Percentiles rank a stretch among this genome's conserved stretches.
Conservation (phyloP, 2,329 filamentous ascomycete species). For the Neofusicoccum cordaticola region DNA sequence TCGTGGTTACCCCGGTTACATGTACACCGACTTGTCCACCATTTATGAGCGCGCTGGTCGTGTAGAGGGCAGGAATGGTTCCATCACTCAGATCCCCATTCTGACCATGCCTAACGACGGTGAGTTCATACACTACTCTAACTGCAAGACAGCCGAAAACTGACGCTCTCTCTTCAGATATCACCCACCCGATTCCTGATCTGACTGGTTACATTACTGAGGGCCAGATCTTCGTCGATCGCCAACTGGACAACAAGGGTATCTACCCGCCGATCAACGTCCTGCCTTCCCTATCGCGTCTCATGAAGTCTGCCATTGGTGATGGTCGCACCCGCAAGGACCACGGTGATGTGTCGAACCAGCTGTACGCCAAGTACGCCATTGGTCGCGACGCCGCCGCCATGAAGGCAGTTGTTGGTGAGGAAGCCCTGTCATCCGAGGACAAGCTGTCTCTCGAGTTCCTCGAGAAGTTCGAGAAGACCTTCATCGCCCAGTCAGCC, state of each 20-base stretch:
- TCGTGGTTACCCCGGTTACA: conserved; percentile 99
- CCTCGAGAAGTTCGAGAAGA: conserved; percentile 95
- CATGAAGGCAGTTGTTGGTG: conserved; percentile 99
- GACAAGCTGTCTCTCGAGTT: conserved; percentile 98
- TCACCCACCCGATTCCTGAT: conserved; percentile 98
- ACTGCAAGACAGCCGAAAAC: neutral
- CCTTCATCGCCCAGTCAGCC: conserved; percentile 86
- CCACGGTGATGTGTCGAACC: conserved; percentile 97
- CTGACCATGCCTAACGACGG: conserved; percentile 99
- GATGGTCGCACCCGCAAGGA: conserved; percentile 96
- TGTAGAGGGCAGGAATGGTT: conserved; percentile 94
- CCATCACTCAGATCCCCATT: conserved; percentile 98
- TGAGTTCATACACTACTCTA: conserved; percentile 32
- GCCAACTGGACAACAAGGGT: conserved; percentile 90
- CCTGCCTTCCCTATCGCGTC: conserved; percentile 91
- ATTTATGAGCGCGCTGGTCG: conserved; percentile 99
- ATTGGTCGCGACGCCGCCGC: conserved; percentile 96
- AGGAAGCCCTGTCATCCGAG: conserved; percentile 91
- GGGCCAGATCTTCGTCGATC: conserved; percentile 97
- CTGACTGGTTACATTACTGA: conserved; percentile 99
- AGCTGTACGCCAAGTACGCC: conserved; percentile 98
- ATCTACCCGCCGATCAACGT: conserved; percentile 99
- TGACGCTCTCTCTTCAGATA: conserved; percentile 55
- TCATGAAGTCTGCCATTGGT: conserved; percentile 99
- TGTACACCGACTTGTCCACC: conserved; percentile 99